Conservation (phyloP, 495 filamentous ascomycete species). For the Cenococcum geophilum region DNA sequence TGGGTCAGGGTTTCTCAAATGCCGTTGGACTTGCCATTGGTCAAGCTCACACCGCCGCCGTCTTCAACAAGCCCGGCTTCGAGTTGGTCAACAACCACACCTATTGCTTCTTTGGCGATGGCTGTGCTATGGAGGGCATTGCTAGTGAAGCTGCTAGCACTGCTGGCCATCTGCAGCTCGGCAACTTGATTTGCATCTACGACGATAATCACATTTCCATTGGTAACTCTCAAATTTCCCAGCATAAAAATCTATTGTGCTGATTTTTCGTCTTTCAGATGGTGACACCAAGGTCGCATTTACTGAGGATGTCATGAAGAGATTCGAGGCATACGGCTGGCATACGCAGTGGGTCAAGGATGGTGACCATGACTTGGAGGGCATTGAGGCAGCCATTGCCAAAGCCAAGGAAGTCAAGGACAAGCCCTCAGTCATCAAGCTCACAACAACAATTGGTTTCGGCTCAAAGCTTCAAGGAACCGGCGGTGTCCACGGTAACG, state of each 20-base stretch:
- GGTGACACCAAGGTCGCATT: slow-evolving; percentile 93
- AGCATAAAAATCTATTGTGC: slow-evolving; percentile 12
- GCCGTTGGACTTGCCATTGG: slow-evolving; percentile 82
- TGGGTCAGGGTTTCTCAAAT: slow-evolving; percentile 36
- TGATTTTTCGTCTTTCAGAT: slow-evolving; percentile 47
- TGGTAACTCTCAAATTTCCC: slow-evolving; percentile 44
- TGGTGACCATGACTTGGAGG: slow-evolving; percentile 83
- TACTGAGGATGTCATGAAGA: slow-evolving; percentile 93
- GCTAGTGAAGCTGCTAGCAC: slow-evolving; percentile 85
- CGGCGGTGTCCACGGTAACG: slow-evolving; percentile 88
- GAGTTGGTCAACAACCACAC: slow-evolving; percentile 94
- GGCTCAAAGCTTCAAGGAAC: slow-evolving; percentile 92
- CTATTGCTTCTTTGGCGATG: slow-evolving; percentile 93
- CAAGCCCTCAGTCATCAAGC: slow-evolving; percentile 95
- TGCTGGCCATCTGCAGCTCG: slow-evolving; percentile 93
- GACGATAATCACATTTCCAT: slow-evolving; percentile 99
- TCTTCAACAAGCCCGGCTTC: slow-evolving; percentile 96
- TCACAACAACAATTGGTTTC: slow-evolving; percentile 96
- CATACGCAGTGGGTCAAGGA: slow-evolving; percentile 80
- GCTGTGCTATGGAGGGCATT: slow-evolving; percentile 98
- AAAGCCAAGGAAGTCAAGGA: slow-evolving; percentile 79
- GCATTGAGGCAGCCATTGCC: slow-evolving; percentile 82
- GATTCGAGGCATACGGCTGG: slow-evolving; percentile 98
- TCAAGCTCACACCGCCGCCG: slow-evolving; percentile 78
- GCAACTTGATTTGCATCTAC: slow-evolving; percentile 93